Base-by-base conservation (phyloP, 164 flowering plant genomes). In the Saururus chinensis region DNA sequence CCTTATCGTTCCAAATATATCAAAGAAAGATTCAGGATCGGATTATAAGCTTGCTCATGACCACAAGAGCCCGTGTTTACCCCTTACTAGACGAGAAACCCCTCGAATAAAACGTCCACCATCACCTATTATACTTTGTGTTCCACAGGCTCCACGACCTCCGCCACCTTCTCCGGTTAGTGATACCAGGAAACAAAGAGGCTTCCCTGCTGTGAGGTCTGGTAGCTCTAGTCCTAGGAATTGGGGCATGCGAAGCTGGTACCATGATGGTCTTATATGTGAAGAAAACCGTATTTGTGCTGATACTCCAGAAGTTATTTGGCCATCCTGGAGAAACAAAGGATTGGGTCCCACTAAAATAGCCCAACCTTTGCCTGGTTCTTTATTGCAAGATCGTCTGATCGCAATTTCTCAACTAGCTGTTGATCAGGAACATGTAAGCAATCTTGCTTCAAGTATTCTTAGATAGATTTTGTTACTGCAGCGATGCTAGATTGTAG, bases 221-320 rank as follows among this genome's bases (percentile, higher is more conserved):
- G 98, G 98, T 69, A 92, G 98, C 78, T 92, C 98, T 56, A 92
- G 98, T 78, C 98, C 98, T 40, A 84, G 97, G 80, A 84, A 92
- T 59, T 92, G 90, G 97, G 92, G 97, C 55, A 66, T 85, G 66
- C 79, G 84, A 77, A 85, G 89, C 59, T 84, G 88, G 96, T 81
- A 77, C 60, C 81, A 79, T 74, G 98, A 92, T 71, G 89, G 85
- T 63, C 70, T 66, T 65, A 80, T 63, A 56, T 75, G 65, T 64
- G 95, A 86, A 60, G 96, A 87, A 71, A 67, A 82, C 68, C 73
- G 77, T 69, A 59, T 85, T 7, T 74, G 82, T 57, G 69, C 83
- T 69, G 92, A 89, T 74, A 88, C 87, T 64, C 71, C 87, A 64
- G 96, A 92, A 74, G 86, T 86, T 69, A 72, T 89, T 67, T 89